These are phyloP conservation scores for Russula ochroleuca DNA, from an alignment of 768 basidiomycete species.

Conservation along the genomic window DNA sequence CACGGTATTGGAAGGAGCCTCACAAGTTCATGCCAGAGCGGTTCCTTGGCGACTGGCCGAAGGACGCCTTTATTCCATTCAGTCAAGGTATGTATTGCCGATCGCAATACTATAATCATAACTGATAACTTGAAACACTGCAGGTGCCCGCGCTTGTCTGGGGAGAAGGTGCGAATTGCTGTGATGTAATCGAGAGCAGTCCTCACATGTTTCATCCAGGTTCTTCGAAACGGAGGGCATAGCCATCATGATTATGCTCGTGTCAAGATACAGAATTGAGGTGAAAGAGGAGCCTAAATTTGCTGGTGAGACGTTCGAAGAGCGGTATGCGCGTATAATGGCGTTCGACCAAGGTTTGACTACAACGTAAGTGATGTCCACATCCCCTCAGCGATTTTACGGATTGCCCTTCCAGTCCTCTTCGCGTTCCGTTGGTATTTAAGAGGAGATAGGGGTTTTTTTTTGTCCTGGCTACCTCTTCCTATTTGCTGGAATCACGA, in stretches of 20 bases:
- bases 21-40: slow-evolving; percentile 41
- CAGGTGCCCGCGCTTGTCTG: slow-evolving; percentile 28
- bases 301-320: slow-evolving; percentile 42
- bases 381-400: not conserved
- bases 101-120: not conserved
- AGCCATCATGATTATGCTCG: slow-evolving; percentile 44
- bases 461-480: not conserved
- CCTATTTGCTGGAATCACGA: no score
- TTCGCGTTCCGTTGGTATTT: slow-evolving; percentile 7
- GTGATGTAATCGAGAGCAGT: not conserved
- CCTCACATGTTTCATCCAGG: slow-evolving; percentile 28
- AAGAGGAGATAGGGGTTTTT: not conserved
- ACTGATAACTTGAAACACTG: not conserved
- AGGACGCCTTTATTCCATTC: slow-evolving; percentile 36
- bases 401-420: not conserved
- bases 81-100: slow-evolving; percentile 21
- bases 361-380: slow-evolving; percentile 5
- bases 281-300: slow-evolving; percentile 49
- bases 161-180: slow-evolving; percentile 24
- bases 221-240: slow-evolving; percentile 50
- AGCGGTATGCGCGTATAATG: slow-evolving; percentile 34
- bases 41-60: slow-evolving; percentile 35
- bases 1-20: slow-evolving; percentile 56
- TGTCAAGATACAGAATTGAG: slow-evolving; percentile 44
- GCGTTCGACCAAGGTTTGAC: slow-evolving; percentile 1